A percentile compares a stretch with the other conserved stretches of the same genome.
Evolutionary conservation across 805 yeast genomes (phyloP).

Genomic region (Monosporozyma unispora): DNA sequence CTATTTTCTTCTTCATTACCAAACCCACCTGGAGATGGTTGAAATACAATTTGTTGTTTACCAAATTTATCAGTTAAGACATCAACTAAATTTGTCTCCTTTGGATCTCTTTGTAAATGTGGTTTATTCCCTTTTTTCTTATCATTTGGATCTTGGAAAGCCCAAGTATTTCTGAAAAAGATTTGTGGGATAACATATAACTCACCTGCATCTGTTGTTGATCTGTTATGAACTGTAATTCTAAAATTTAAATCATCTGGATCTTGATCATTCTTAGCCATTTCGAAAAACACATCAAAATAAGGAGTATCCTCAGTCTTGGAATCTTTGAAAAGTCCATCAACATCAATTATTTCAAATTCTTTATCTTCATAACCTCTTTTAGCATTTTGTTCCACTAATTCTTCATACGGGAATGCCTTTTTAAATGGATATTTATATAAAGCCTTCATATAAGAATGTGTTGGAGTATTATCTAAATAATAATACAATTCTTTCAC

Average conservation of each 20-base stretch:
- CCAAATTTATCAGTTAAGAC: slow-evolving; percentile 67
- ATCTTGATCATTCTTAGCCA: slow-evolving; percentile 77
- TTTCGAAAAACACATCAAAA: slow-evolving; percentile 81
- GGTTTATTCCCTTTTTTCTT: slow-evolving; percentile 45
- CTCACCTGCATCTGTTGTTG: slow-evolving; percentile 67
- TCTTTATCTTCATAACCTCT: slow-evolving; percentile 63
- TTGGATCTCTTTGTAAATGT: slow-evolving; percentile 30
- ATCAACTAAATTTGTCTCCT: slow-evolving; percentile 40
- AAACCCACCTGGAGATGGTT: slow-evolving; percentile 77
- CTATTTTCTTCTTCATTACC: slow-evolving; percentile 20
- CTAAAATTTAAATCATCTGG: slow-evolving; percentile 76
- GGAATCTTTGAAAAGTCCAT: slow-evolving; percentile 49
- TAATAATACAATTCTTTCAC: slow-evolving; percentile 81
- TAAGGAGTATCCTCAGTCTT: slow-evolving; percentile 52
- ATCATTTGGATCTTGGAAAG: slow-evolving; percentile 50
- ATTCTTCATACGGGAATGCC: slow-evolving; percentile 69
- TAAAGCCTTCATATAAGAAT: slow-evolving; percentile 81
- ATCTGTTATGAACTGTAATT: slow-evolving; percentile 81
- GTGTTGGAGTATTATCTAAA: slow-evolving; percentile 87
- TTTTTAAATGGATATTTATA: slow-evolving; percentile 83
- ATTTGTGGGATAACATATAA: slow-evolving; percentile 79
- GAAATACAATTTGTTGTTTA: slow-evolving; percentile 54
- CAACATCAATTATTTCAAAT: slow-evolving; percentile 72
- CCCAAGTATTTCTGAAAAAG: slow-evolving; percentile 83
- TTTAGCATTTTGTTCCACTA: slow-evolving; percentile 58